A percentile compares a stretch with the other conserved stretches of the same genome.
These are phyloP conservation scores for Trichoderma breve DNA, from an alignment of 2,329 filamentous ascomycete genomes.

Conservation along the genomic window DNA sequence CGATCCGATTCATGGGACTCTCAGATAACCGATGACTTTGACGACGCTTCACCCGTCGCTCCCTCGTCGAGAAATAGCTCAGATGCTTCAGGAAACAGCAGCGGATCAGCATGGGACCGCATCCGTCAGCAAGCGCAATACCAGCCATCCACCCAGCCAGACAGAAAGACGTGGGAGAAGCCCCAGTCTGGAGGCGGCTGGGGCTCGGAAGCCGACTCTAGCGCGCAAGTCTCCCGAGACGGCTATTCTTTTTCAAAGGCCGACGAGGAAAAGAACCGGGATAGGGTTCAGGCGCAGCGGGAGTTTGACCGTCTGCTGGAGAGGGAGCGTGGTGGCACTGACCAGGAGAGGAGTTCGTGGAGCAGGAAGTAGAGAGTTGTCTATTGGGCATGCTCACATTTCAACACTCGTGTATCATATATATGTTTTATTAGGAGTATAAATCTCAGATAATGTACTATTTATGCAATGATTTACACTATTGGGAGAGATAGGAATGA, in stretches of 20 bases:
- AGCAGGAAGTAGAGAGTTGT: constrained; percentile 23
- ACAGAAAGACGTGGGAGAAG: constrained; percentile 23
- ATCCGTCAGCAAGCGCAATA: constrained; percentile 39
- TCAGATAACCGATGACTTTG: constrained; percentile 30
- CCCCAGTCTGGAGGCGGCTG: constrained; percentile 21
- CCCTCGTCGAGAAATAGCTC: constrained; percentile 29
- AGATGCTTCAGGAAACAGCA: constrained; percentile 17
- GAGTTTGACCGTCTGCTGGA: constrained; percentile 52
- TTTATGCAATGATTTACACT: not conserved
- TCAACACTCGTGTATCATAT: not conserved
- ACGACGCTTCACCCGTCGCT: constrained; percentile 47
- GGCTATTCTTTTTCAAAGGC: constrained; percentile 36
- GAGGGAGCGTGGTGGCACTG: constrained; percentile 38
- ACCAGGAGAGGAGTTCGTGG: constrained; percentile 31
- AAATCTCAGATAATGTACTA: not conserved
- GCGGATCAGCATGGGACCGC: constrained; percentile 46
- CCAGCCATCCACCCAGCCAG: constrained; percentile 29
- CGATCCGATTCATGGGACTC: constrained; percentile 27
- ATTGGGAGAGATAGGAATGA: not conserved
- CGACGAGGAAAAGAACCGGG: constrained; percentile 39
- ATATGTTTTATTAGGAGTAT: not conserved
- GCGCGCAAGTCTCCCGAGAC: constrained; percentile 25
- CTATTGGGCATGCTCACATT: not conserved
- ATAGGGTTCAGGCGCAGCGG: constrained; percentile 47
- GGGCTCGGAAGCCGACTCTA: constrained; percentile 29